Evolutionary conservation across 2,329 filamentous ascomycete species (phyloP), one percentile per base, ranked within the genome.

Genomic region (Fusarium citri): DNA sequence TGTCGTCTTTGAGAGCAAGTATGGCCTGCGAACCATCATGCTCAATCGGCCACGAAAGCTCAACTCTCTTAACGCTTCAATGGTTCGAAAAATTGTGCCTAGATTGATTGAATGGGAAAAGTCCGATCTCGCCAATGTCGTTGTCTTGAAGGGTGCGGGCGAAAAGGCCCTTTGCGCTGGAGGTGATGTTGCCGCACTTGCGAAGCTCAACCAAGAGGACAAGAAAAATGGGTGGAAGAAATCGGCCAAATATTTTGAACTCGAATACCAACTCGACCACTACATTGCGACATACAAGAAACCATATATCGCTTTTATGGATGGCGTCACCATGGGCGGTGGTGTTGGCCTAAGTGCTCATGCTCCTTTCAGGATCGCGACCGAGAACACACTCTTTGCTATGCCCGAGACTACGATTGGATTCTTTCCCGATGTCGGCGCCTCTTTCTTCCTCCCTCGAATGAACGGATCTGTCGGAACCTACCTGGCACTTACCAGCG

Each of bases 321-420:
- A 99, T 77, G 96, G 96, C 64, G 92, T 97, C 80, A 99, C 97
- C 55, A 99, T 99, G 96, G 96, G 96, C 59, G 96, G 96, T 59
- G 96, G 96, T 72, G 96, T 98, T 55, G 96, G 96, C 9, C 87
- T 99, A 59, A 97, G 93, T 80, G 88, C 97, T 55, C 97, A 99
- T 81, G 95, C 96, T 4, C 97, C 96, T 5, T 95, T 99, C 86
- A 88, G 96, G 65, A 97, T 99, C 78, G 96, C 96, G 40, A 99
- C 96, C 5, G 96, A 99, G 82, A 92, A 91, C 78, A 99, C 96
- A 8, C 83, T 97, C 49, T 98, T 99, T 76, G 94, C 97, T 73
- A 99, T 99, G 96, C 96, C 96, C 30, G 96, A 99, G 83, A 99
- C 96, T 6, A 97, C 90, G 11, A 99, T 99, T 77, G 96, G 96